Percentiles rank a stretch among this genome's conserved stretches.
These are phyloP conservation scores for Cyclotella choctawhatcheeana DNA, from an alignment of 108 stramenopile species.

Conservation along the genomic window DNA sequence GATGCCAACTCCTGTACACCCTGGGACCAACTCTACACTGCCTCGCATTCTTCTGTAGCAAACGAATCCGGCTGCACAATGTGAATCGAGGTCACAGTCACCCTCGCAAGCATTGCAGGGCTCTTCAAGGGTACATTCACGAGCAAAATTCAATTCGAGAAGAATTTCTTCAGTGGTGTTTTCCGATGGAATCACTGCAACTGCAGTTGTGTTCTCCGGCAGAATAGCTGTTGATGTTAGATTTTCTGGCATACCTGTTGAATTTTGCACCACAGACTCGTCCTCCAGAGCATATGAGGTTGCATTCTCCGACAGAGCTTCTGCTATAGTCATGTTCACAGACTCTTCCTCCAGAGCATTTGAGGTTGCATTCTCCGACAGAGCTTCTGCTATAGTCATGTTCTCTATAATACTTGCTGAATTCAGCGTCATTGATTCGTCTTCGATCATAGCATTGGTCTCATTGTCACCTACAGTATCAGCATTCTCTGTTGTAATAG, in stretches of 20 bases:
- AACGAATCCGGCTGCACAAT: constrained; percentile 20
- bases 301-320: too few relatives aligned
- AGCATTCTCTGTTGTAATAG: not conserved
- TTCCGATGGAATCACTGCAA: not conserved
- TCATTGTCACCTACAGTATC: not conserved
- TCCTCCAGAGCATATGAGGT: too few relatives aligned
- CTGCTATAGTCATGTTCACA: too few relatives aligned
- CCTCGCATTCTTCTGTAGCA: constrained; percentile 34
- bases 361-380: too few relatives aligned
- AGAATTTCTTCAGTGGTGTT: not conserved
- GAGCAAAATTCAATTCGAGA: constrained; percentile 30
- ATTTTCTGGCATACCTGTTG: not conserved
- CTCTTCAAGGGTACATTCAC: constrained; percentile 35
- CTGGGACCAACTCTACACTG: constrained; percentile 36
- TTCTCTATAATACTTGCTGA: too few relatives aligned
- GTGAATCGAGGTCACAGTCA: constrained; percentile 42
- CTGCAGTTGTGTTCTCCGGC: not conserved
- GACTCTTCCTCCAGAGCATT: too few relatives aligned
- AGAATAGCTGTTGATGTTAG: not conserved
- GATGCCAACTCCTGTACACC: constrained; percentile 34
- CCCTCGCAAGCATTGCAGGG: constrained; percentile 43
- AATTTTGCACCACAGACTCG: not conserved
- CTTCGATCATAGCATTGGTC: not conserved
- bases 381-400: too few relatives aligned
- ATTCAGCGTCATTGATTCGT: not conserved